These are phyloP conservation scores for Penicillium sp. DNA, from an alignment of 2,329 filamentous ascomycete genomes.

Conservation along the genomic window DNA sequence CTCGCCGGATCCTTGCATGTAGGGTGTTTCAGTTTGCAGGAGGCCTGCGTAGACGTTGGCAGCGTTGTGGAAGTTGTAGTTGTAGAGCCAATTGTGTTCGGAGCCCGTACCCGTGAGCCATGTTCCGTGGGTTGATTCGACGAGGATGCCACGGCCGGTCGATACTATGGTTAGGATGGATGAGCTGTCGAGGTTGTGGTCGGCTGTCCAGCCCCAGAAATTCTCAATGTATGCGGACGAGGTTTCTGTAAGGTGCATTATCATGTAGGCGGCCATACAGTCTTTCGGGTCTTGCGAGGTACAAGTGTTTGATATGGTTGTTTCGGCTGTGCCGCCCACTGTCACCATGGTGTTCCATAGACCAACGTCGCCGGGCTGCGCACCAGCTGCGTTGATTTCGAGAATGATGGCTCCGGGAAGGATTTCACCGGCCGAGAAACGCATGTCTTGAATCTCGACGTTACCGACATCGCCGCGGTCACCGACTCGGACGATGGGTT, in stretches of 20 bases:
- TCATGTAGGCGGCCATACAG: conserved; percentile 51
- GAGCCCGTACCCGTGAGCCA: conserved; percentile 49
- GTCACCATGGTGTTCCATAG: conserved; percentile 50
- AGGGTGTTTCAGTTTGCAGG: conserved; percentile 36
- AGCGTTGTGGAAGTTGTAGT: conserved; percentile 48
- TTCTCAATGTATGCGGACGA: conserved; percentile 57
- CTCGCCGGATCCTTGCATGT: conserved; percentile 34
- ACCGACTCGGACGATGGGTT: conserved; percentile 54
- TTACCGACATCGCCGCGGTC: conserved; percentile 49
- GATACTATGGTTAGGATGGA: conserved; percentile 32
- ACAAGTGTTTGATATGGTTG: conserved; percentile 42
- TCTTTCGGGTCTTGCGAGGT: conserved; percentile 31
- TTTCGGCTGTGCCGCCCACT: conserved; percentile 48
- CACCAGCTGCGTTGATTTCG: conserved; percentile 53
- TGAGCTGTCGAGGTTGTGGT: conserved; percentile 50
- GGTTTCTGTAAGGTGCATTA: conserved; percentile 52
- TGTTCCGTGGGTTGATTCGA: conserved; percentile 42
- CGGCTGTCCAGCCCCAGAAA: conserved; percentile 50
- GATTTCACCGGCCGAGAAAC: conserved; percentile 51
- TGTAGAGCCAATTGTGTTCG: conserved; percentile 50
- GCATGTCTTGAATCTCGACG: conserved; percentile 54
- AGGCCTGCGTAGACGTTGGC: conserved; percentile 43
- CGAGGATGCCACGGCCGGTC: conserved; percentile 42
- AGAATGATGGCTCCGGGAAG: conserved; percentile 47
- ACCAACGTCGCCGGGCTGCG: conserved; percentile 49